Evolutionary conservation across 2,329 filamentous ascomycete species (phyloP), one percentile per base, ranked within the genome.

Genomic region (Sclerotinia trifoliorum): DNA sequence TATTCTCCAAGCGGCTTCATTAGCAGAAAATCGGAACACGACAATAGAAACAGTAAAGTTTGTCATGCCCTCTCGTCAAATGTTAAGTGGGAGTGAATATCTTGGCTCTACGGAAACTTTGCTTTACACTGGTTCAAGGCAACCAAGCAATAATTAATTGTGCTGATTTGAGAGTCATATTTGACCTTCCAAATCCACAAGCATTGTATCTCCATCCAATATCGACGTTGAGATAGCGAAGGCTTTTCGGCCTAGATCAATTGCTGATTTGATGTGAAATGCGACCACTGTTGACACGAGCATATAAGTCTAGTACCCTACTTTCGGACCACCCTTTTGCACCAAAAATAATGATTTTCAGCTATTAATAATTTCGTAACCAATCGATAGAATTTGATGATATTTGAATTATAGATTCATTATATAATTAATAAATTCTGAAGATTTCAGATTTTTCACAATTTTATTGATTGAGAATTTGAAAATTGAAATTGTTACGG

Each of bases 171-270:
- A 6, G 61, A 54, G n/a, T 19, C 10, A 42, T 64, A 64, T 6
- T 19, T 24, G 6, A 64, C 32, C 24, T 64, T 64, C 39, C 55
- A 48, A 17, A 55, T 24, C 48, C 61, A 64, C 24, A 54, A 21
- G 7, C 32, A 49, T n/a, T 52, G 5, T 17, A 5, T 21, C 15
- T 51, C 13, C 19, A 15, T 39, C 13, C 3, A 24, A 48, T 65
- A 3, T 35, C 21, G 42, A 15, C 5, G 17, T 24, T 17, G 17
- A 32, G 17, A n/a, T 17, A 35, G 21, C 24, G 51, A 44, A 44
- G 26, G 52, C 32, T 51, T 29, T 29, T 21, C 48, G 24, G 15
- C 15, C 60, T n/a, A 24, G n/a, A 24, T 21, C 46, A 48, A 63
- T 32, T 42, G 24, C 26, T 32, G 7, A 26, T 21, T 29, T 21